Base-by-base conservation (phyloP, 1,139 yeast genomes). In the Zygoascus sp. region DNA sequence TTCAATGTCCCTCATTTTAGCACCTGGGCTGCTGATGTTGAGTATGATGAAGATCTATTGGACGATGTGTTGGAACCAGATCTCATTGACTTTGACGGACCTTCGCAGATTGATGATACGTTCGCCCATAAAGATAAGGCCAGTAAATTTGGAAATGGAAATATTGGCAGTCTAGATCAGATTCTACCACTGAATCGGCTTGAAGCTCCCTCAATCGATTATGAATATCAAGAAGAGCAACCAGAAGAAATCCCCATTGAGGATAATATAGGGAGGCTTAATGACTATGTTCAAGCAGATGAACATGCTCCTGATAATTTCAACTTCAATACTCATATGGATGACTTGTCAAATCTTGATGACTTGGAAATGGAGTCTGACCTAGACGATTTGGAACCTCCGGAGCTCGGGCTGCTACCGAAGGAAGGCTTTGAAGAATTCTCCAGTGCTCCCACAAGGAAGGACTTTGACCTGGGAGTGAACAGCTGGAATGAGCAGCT, bases 1-100 rank as follows among this genome's bases (percentile, higher is more conserved):
- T 89, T 88, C 65, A 78, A 74, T 57, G 97, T 92, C 1, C 81
- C 84, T 54, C 98, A 92, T 68, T 92, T 92, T 60, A 88, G 96
- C 68, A 77, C 84, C 5, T 92, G 97, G 96, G 97, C 97, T 2
- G 68, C 92, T 41, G 75, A 83, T 17, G 89, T 83, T 50, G 85
- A 80, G 22, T 80, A 77, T 38, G 83, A 79, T 49, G 79, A 78
- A 3, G 45, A 32, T 20, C 40, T 23, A 20, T 16, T 21, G 16
- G 34, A 32, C 13, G 21, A 34, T 34, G 45, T 11, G n/a, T n/a
- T 25, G 10, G 32, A 23, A 10, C 19, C 41, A 16, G 25, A 42
- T 36, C 20, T 42, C 35, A 20, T 20, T 7, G 30, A 36, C 6
- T 10, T 25, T n/a, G 30, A 20, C 32, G 21, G 38, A 34, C n/a